These are phyloP conservation scores for sunflower (Helianthus annuus) DNA, from an alignment of 129 eudicot species.

Conservation along the genomic window DNA sequence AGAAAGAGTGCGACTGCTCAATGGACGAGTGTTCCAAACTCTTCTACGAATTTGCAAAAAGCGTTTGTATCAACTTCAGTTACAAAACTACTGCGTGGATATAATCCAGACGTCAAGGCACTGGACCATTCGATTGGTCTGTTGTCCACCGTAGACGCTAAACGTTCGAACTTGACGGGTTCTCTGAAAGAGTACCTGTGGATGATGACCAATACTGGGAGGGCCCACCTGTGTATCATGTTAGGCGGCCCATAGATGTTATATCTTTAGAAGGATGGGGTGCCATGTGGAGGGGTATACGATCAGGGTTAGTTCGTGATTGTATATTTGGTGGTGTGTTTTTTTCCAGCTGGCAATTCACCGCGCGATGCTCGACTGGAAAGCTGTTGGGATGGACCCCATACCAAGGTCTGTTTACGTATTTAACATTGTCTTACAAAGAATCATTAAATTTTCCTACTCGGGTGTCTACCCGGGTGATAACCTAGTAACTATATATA, in stretches of 20 bases:
- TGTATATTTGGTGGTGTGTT: constrained; percentile 73
- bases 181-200: constrained; percentile 81
- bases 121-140: constrained; percentile 69
- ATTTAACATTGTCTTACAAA: no score
- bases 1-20: no score
- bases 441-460: no score
- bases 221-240: constrained; percentile 61
- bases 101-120: constrained; percentile 55
- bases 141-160: constrained; percentile 61
- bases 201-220: constrained; percentile 97
- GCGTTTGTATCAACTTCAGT: no score
- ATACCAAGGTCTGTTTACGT: constrained; percentile 58
- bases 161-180: constrained; percentile 45
- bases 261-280: constrained; percentile 82
- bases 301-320: constrained; percentile 81
- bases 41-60: no score
- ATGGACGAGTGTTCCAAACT: no score
- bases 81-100: constrained; percentile 41
- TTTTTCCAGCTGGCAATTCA: constrained; percentile 90
- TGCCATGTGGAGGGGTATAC: constrained; percentile 83
- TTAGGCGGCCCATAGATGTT: constrained; percentile 31
- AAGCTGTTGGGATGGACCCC: constrained; percentile 86
- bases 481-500: no score
- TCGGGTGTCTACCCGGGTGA: no score
- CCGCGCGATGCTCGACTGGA: constrained; percentile 79